phyloP scores from a whole-genome alignment of 2,329 filamentous ascomycete species.

The Cytospora paraplurivora region DNA sequence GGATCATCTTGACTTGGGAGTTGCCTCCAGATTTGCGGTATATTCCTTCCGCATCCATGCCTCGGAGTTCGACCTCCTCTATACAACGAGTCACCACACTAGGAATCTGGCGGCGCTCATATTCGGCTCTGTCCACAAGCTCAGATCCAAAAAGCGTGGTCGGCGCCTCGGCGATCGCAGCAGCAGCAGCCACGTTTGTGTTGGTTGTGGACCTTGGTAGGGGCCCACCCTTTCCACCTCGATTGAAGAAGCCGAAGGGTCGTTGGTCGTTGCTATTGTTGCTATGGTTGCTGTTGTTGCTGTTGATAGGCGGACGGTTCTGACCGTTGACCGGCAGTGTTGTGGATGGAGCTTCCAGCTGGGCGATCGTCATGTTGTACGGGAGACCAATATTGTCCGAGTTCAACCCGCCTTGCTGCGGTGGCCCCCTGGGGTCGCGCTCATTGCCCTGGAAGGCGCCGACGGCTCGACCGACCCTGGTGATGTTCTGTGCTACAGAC shows the following conservation, averaged over 20 bases:
- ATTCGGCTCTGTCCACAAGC: conserved; percentile 80
- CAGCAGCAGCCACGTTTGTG: conserved; percentile 42
- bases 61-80: conserved; percentile 91
- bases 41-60: conserved; percentile 97
- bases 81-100: conserved; percentile 91
- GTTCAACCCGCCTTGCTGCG: conserved; percentile 54
- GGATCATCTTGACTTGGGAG: conserved; percentile 85
- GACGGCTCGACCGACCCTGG: conserved; percentile 92
- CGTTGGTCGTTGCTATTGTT: conserved; percentile 46
- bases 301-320: conserved; percentile 11
- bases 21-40: conserved; percentile 97
- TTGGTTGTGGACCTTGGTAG: conserved; percentile 55
- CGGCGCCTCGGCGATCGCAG: conserved; percentile 52
- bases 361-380: conserved; percentile 67
- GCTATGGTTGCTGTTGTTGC: conserved; percentile 33
- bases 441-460: conserved; percentile 59
- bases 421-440: conserved; percentile 22
- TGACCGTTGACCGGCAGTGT: conserved; percentile 24
- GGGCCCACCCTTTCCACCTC: conserved; percentile 50
- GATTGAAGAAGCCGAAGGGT: conserved; percentile 69
- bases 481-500: conserved; percentile 89
- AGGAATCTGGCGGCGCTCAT: conserved; percentile 86
- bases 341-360: conserved; percentile 51
- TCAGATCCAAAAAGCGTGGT: conserved; percentile 84
- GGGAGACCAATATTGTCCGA: conserved; percentile 69